Evolutionary conservation across 1,284 basidiomycete genomes (phyloP), one percentile per base, ranked within the genome.

Genomic region (Puccinia brachypodii): DNA sequence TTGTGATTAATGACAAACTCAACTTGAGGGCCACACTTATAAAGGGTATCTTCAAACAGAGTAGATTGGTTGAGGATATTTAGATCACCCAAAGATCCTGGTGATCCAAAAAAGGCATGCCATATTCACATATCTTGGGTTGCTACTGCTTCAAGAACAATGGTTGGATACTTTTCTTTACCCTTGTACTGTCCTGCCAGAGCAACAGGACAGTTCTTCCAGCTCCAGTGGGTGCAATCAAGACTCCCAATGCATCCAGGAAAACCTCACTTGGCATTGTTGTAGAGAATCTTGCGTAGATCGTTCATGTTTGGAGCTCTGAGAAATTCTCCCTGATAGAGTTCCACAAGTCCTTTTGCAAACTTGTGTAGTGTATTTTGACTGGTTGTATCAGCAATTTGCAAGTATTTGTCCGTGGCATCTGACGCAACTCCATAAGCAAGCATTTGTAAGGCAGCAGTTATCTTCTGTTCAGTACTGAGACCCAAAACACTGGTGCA

Each of bases 151-250:
- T 76, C 42, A 1, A 76, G 42, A 47, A 76, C 56, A 13, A 76
- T 47, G 2, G 75, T 64, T 44, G 58, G 22, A 50, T 58, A 62
- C 33, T 66, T 66, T 66, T 76, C 75, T 31, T 64, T n/a, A n/a
- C n/a, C n/a, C n/a, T n/a, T n/a, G n/a, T n/a, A n/a, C n/a, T n/a
- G n/a, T n/a, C n/a, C 19, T 42, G 58, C 56, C 36, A 60, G 64
- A 8, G 42, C 47, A 6, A 28, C 64, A 3, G 76, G 76, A 47
- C 36, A 77, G 31, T 77, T 77, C 62, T 77, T 77, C 76, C 64
- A 77, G 19, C 58, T 40, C 40, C 62, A 77, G 36, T 66, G 76
- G 25, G 47, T 77, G 31, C 76, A 66, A 68, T 77, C 64, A n/a
- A 77, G 8, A n/a, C 40, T 47, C 3, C 76, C 38, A 25, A 77